phyloP scores from a whole-genome alignment of 495 filamentous ascomycete species.

The Hapsidospora chrysogenum region DNA sequence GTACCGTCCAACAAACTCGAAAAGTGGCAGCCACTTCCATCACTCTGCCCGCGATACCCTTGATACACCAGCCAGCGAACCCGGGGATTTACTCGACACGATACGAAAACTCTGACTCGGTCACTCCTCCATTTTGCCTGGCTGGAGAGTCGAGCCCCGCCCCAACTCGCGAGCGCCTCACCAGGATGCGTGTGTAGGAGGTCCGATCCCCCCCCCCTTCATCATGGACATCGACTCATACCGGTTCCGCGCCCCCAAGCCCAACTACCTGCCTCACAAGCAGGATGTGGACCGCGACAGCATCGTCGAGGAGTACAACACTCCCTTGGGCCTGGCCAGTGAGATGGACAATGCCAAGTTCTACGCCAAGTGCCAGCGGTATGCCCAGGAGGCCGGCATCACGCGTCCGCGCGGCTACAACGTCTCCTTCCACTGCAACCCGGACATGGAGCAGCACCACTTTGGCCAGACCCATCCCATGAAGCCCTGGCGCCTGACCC shows the following conservation, averaged over 20 bases:
- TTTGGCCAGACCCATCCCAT: conserved; percentile 93
- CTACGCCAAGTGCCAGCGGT: conserved; percentile 46
- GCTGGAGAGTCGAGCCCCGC: too few species aligned
- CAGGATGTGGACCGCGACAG: conserved; percentile 14
- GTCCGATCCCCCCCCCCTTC: too few species aligned
- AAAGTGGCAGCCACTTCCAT: too few species aligned
- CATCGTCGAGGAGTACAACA: conserved; percentile 56
- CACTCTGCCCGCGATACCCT: too few species aligned
- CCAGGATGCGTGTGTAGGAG: too few species aligned
- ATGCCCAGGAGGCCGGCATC: conserved; percentile 59
- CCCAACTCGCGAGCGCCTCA: too few species aligned
- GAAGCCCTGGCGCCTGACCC: conserved; percentile 94
- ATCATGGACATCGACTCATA: conserved; percentile 14
- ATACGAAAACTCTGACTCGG: too few species aligned
- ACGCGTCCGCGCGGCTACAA: conserved; percentile 62
- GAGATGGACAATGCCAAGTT: conserved; percentile 41
- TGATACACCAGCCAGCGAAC: too few species aligned
- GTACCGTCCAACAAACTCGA: too few species aligned
- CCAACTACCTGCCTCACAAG: conserved; percentile 32
- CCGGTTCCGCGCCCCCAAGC: conserved; percentile 23
- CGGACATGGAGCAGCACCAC: conserved; percentile 89
- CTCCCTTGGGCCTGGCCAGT: conserved; percentile 32
- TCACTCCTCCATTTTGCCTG: too few species aligned
- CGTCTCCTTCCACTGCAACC: conserved; percentile 94
- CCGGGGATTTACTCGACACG: too few species aligned